Evolutionary conservation across 2,329 filamentous ascomycete species (phyloP).

Genomic region (Gnomoniopsis sp.): DNA sequence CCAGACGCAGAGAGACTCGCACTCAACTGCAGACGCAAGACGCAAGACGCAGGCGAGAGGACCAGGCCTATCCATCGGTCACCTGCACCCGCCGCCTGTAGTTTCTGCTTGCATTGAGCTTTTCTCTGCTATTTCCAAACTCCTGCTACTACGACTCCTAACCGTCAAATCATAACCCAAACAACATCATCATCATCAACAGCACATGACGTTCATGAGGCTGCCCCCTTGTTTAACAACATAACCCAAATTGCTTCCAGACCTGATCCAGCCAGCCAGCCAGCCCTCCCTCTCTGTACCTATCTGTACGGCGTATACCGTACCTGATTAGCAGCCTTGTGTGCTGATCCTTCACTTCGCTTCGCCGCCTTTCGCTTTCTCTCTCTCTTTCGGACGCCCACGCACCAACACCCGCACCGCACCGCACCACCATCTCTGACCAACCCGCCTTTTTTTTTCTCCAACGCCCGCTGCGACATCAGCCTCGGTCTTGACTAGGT

Average conservation of each 20-base stretch:
- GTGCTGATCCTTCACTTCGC: too few relatives aligned
- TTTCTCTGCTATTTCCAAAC: neutral
- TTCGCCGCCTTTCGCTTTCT: too few relatives aligned
- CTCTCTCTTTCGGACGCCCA: neutral
- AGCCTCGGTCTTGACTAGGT: neutral
- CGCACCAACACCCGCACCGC: conserved; percentile 3
- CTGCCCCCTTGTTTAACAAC: conserved; percentile 2
- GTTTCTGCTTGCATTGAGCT: neutral
- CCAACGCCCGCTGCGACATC: neutral
- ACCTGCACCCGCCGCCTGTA: neutral
- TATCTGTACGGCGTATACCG: neutral
- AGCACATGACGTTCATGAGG: conserved; percentile 1
- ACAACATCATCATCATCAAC: neutral
- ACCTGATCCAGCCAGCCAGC: neutral
- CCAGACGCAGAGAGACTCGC: too few relatives aligned
- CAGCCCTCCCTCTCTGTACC: neutral
- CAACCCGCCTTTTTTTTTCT: conserved; percentile 5
- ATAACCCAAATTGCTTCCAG: neutral
- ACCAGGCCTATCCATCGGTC: neutral
- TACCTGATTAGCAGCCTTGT: too few relatives aligned
- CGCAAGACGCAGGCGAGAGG: too few relatives aligned
- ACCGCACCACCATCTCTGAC: conserved; percentile 5
- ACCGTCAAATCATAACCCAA: neutral
- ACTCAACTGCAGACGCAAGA: neutral
- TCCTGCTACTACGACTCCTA: neutral